A percentile compares a stretch with the other conserved stretches of the same genome.
These are phyloP conservation scores for Kandelia obovata DNA, from an alignment of 345 rosid genomes.

Conservation along the genomic window DNA sequence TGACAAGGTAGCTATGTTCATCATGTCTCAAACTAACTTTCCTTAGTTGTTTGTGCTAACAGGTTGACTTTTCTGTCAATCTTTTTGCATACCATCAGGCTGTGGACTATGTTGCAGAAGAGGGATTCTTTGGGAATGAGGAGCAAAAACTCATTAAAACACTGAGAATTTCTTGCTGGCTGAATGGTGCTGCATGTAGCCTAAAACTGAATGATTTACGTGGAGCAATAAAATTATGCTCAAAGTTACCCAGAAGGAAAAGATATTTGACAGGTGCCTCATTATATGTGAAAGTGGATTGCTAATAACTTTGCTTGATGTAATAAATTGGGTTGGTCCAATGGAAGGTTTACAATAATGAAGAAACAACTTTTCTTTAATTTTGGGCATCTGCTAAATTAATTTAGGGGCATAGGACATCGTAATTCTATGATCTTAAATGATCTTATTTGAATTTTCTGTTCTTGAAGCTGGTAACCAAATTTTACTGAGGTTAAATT, in stretches of 20 bases:
- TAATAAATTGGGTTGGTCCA: neutral
- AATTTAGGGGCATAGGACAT: neutral
- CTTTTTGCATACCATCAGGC: slow-evolving; percentile 34
- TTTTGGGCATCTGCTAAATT: neutral
- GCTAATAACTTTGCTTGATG: neutral
- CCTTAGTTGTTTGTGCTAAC: neutral
- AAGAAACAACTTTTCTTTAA: too few relatives aligned
- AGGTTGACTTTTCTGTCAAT: neutral
- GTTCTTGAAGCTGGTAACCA: too few relatives aligned
- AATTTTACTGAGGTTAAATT: too few relatives aligned
- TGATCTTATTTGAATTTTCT: too few relatives aligned
- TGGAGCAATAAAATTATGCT: slow-evolving; percentile 47
- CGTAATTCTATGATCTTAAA: too few relatives aligned
- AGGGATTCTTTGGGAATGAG: slow-evolving; percentile 39
- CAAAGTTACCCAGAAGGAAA: slow-evolving; percentile 34
- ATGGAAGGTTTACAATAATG: neutral
- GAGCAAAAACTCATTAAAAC: slow-evolving; percentile 40
- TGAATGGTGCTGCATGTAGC: slow-evolving; percentile 60
- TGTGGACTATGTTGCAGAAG: slow-evolving; percentile 44
- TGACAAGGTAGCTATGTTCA: slow-evolving; percentile 39
- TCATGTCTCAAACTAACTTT: neutral
- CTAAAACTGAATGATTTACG: slow-evolving; percentile 45
- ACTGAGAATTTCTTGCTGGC: slow-evolving; percentile 52
- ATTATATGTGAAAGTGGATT: neutral
- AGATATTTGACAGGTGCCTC: neutral